Base-by-base conservation (phyloP, 2,329 filamentous ascomycete species). In the Didymella exigua region DNA sequence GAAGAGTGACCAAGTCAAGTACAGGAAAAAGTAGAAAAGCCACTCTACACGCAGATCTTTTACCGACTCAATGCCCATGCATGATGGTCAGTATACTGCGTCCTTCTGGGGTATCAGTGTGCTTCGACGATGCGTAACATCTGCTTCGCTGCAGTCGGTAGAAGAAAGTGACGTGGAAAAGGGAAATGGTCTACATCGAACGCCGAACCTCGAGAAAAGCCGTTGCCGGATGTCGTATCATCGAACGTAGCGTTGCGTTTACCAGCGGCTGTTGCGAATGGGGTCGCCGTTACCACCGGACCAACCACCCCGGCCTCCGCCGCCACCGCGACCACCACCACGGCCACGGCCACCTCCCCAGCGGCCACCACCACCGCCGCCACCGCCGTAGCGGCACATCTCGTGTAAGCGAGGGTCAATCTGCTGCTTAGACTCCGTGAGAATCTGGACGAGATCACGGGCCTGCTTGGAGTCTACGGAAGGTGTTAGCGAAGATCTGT, bases 371-470 rank as follows among this genome's bases (percentile, higher is more conserved):
- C 89, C 86, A 49, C 89, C 89, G 56, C 91, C 91, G 54, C 91
- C 91, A 61, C 92, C 91, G 65, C 91, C 86, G 75, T 93, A 98
- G 77, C 95, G 90, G 67, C 86, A 88, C 95, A 99, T 98, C 83
- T 99, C 95, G 61, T 88, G 87, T 61, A 99, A 89, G 77, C 92
- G 89, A 73, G 95, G 95, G 72, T 98, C 95, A 77, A 99, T 93
- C 79, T 96, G 89, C 82, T 99, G 95, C 83, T 98, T 98, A 65
- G 95, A 93, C 81, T 99, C 95, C 74, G 88, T 88, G 68, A 99
- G 89, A 70, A 99, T 91, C 69, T 85, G 84, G 69, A 99, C 88
- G 74, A 99, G 88, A 81, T 99, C 95, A 84, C 95, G 93, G 79
- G 95, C 93, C 86, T 82, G 80, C 75, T 82, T 81, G 46, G 79